These are phyloP conservation scores for Backusella psychrophila DNA, from an alignment of 192 early-diverging fungal species.

Conservation along the genomic window DNA sequence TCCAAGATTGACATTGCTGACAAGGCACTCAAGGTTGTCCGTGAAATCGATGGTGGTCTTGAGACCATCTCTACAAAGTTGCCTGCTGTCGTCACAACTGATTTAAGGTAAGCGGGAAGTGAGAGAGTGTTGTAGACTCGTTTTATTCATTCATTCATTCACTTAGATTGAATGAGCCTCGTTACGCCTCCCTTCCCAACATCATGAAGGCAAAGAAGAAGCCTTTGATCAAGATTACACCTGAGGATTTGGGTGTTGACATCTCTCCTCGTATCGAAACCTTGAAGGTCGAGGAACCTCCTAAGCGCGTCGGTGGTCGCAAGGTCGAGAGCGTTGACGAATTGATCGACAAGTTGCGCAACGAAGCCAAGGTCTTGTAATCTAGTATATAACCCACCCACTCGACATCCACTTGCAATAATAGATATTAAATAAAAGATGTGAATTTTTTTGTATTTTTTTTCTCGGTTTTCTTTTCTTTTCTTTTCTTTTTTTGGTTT, in stretches of 20 bases:
- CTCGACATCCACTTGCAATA: background rate
- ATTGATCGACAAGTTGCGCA: slow-evolving; percentile 84
- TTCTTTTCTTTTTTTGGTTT: background rate
- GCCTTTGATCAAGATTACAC: slow-evolving; percentile 76
- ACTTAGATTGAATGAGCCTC: slow-evolving; percentile 84
- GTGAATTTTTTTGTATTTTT: slow-evolving; percentile 3
- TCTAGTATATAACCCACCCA: background rate
- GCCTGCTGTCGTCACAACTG: slow-evolving; percentile 94
- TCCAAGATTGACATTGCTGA: slow-evolving; percentile 85
- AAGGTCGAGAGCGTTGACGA: slow-evolving; percentile 94
- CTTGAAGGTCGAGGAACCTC: slow-evolving; percentile 88
- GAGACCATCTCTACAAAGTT: slow-evolving; percentile 83
- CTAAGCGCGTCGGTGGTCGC: slow-evolving; percentile 89
- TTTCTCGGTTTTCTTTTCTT: background rate
- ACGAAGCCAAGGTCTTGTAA: slow-evolving; percentile 75
- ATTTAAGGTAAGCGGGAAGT: slow-evolving; percentile 66
- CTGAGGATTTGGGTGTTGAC: slow-evolving; percentile 82
- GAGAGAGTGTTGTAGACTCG: background rate
- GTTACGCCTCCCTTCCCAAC: slow-evolving; percentile 93
- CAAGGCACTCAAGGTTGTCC: slow-evolving; percentile 75
- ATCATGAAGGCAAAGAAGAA: slow-evolving; percentile 99
- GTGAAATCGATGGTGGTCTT: slow-evolving; percentile 97
- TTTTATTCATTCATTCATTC: too few relatives aligned
- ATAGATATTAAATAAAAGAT: background rate
- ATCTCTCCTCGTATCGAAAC: slow-evolving; percentile 81